These are phyloP conservation scores for Metschnikowia kofuensis DNA, from an alignment of 805 yeast genomes.

Conservation along the genomic window DNA sequence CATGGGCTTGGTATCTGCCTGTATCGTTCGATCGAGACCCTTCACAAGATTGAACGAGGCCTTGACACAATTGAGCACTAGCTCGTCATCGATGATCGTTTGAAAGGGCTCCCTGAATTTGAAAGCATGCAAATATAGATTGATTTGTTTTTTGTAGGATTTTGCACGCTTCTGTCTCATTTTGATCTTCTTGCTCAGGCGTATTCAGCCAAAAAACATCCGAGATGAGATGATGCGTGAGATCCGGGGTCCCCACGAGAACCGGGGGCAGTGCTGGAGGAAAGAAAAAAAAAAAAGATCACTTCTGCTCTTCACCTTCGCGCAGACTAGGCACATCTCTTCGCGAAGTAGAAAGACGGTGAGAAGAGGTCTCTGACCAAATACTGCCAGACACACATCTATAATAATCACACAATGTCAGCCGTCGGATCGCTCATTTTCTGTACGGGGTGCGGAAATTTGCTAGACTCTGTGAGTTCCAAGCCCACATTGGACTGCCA, in stretches of 20 bases:
- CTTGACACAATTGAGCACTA: constrained; percentile 62
- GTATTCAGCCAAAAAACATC: not conserved
- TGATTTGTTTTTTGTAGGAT: constrained; percentile 89
- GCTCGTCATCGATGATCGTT: constrained; percentile 78
- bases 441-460: constrained; percentile 89
- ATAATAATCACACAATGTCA: constrained; percentile 59
- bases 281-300: constrained; percentile 3
- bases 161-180: constrained; percentile 98
- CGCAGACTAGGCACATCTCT: constrained; percentile 4
- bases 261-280: constrained; percentile 3
- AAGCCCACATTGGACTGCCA: constrained; percentile 54
- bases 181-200: not conserved
- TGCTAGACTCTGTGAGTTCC: constrained; percentile 66
- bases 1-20: constrained; percentile 83
- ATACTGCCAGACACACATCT: not conserved
- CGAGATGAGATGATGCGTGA: constrained; percentile 5
- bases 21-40: constrained; percentile 77
- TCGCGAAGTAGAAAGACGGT: constrained; percentile 2
- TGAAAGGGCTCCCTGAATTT: constrained; percentile 94
- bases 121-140: constrained; percentile 78
- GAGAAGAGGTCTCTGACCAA: not conserved
- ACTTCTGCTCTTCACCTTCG: not conserved
- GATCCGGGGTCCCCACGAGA: too few species aligned
- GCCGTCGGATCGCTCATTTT: constrained; percentile 94
- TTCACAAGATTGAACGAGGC: constrained; percentile 77